Evolutionary conservation across 352 stramenopile species (phyloP), one percentile per base, ranked within the genome.

Genomic region (Phytopythium delawarense): DNA sequence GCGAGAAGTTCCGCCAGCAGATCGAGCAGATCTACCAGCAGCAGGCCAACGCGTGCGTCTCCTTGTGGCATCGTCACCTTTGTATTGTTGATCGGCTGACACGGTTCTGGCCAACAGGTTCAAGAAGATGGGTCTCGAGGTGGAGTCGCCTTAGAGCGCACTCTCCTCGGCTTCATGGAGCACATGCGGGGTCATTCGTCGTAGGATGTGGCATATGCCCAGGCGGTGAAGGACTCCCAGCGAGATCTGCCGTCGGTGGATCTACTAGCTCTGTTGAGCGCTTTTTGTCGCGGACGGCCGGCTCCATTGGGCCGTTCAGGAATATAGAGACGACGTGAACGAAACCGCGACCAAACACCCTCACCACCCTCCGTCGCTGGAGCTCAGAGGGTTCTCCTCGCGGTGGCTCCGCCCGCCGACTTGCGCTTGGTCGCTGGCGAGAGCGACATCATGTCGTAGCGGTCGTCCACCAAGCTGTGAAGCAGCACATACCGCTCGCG

Each of bases 371-470:
- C 23, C 8, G 23, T 13, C 11, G 21, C 9, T 35, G 23, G 2
- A 13, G 13, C 34, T 59, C 54, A 59, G 2, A 59, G 37, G 23
- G 51, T 52, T 44, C 34, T 57, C 9, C 37, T 66, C n/a, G 25
- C 37, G 16, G 62, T 28, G 44, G 37, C 63, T 57, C 40, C 63
- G 45, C n/a, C 48, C 1, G n/a, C 51, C 18, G 35, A 42, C 49
- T 82, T 84, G 23, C 72, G 70, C 52, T 78, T 87, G 44, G 66
- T 72, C 12, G 81, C 70, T 34, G 81, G 71, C 9, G 71, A 66
- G 45, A 95, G 78, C 11, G 85, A 96, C 74, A 96, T 89, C 66
- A 96, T 76, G 55, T 96, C 87, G 63, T 96, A 96, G 8, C 87
- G 81, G 61, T 96, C 85, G 58, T 96, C 87, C 37, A 90, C 77